These are phyloP conservation scores for Salvia sclarea DNA, from an alignment of 305 asterid species.

Conservation along the genomic window DNA sequence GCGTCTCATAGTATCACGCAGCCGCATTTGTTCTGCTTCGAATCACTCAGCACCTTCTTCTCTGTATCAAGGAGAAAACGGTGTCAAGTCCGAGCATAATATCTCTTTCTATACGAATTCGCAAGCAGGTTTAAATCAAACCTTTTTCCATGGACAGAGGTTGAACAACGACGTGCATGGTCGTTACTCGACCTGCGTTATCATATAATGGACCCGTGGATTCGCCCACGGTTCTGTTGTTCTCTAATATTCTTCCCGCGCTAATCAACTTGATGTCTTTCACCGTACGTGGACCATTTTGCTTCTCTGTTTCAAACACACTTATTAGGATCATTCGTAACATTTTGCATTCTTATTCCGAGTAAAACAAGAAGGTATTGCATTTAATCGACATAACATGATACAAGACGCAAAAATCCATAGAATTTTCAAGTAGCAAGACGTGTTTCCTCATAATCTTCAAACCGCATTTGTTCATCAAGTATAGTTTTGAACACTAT, in stretches of 20 bases:
- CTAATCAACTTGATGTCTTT: slow-evolving; percentile 84
- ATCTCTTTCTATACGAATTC: neutral
- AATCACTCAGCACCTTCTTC: slow-evolving; percentile 51
- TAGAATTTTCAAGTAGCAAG: neutral
- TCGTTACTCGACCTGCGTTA: slow-evolving; percentile 75
- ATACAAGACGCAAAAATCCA: too few species aligned
- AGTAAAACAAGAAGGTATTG: too few species aligned
- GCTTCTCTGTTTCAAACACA: slow-evolving; percentile 58
- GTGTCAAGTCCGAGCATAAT: neutral
- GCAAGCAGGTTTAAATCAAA: slow-evolving; percentile 19
- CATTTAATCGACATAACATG: too few species aligned
- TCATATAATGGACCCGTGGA: slow-evolving; percentile 69
- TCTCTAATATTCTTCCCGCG: slow-evolving; percentile 83
- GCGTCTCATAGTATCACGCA: slow-evolving; percentile 74
- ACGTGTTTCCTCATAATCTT: neutral
- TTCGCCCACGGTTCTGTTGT: slow-evolving; percentile 72
- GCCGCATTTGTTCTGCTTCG: slow-evolving; percentile 61
- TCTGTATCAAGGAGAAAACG: slow-evolving; percentile 43
- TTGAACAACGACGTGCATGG: slow-evolving; percentile 91
- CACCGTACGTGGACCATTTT: slow-evolving; percentile 70
- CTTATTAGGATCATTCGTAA: slow-evolving; percentile 10
- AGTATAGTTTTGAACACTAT: neutral
- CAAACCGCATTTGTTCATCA: neutral
- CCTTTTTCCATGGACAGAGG: slow-evolving; percentile 74
- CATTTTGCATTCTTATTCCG: neutral